Evolutionary conservation across 2,329 filamentous ascomycete species (phyloP).

Genomic region (Fusarium avenaceum): DNA sequence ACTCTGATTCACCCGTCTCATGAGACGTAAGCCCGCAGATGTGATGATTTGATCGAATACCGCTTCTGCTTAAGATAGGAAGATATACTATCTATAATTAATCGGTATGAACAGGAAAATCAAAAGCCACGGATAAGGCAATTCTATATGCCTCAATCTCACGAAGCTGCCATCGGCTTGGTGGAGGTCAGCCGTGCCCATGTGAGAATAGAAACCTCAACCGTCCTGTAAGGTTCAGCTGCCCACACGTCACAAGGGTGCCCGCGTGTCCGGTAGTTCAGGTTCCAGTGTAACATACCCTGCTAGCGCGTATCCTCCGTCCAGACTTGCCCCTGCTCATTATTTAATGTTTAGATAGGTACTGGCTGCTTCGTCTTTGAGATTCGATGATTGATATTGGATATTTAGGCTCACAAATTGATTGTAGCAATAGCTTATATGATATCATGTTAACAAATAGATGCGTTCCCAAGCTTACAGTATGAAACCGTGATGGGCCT

Average conservation of each 20-base stretch:
- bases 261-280: conserved; percentile 39
- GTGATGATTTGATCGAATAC: background rate
- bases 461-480: background rate
- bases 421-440: background rate
- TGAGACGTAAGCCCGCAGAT: background rate
- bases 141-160: background rate
- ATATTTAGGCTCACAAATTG: background rate
- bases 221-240: conserved; percentile 12
- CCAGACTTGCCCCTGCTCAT: background rate
- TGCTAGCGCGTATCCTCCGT: conserved; percentile 12
- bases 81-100: background rate
- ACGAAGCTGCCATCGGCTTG: background rate
- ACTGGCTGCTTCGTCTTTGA: background rate
- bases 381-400: background rate
- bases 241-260: conserved; percentile 32
- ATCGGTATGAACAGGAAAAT: background rate
- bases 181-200: conserved; percentile 24
- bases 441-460: background rate
- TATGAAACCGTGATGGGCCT: background rate
- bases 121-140: background rate
- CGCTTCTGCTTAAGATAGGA: background rate
- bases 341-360: background rate
- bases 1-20: background rate
- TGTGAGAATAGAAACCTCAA: conserved; percentile 27
- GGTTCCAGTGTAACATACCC: conserved; percentile 25